Evolutionary conservation across 2,329 filamentous ascomycete genomes (phyloP).

Genomic region (Epichloe festucae): DNA sequence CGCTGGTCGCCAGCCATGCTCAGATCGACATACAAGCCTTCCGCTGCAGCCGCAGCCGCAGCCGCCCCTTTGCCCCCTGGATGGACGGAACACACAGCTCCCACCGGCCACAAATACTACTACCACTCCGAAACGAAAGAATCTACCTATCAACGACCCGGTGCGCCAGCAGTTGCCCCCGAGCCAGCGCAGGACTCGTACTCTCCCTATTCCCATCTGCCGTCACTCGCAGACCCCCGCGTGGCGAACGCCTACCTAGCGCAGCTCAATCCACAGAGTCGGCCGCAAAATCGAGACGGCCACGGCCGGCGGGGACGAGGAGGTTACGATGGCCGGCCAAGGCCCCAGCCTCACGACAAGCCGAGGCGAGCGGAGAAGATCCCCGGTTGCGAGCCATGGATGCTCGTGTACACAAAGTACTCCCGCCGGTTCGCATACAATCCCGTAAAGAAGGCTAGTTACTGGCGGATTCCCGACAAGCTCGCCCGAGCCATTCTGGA

Average conservation of each 20-base stretch:
- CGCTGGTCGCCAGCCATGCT: slow-evolving; percentile 40
- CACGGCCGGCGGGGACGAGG: slow-evolving; percentile 25
- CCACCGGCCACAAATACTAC: slow-evolving; percentile 77
- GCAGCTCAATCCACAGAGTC: slow-evolving; percentile 32
- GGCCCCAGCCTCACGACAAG: slow-evolving; percentile 60
- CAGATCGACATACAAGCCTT: slow-evolving; percentile 62
- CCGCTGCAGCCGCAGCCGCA: slow-evolving; percentile 22
- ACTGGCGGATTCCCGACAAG: slow-evolving; percentile 88
- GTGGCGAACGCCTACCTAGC: slow-evolving; percentile 50
- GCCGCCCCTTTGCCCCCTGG: slow-evolving; percentile 55
- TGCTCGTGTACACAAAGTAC: slow-evolving; percentile 85
- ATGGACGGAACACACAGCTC: slow-evolving; percentile 90
- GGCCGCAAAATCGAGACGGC: slow-evolving; percentile 20
- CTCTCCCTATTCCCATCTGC: slow-evolving; percentile 16
- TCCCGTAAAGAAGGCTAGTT: slow-evolving; percentile 70
- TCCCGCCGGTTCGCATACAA: slow-evolving; percentile 87
- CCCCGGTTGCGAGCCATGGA: slow-evolving; percentile 73
- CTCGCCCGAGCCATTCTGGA: slow-evolving; percentile 65
- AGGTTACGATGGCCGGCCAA: slow-evolving; percentile 43
- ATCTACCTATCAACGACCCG: slow-evolving; percentile 78
- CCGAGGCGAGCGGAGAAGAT: slow-evolving; percentile 71
- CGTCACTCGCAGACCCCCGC: slow-evolving; percentile 38
- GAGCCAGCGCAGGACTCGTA: slow-evolving; percentile 17
- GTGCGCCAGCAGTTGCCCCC: slow-evolving; percentile 13
- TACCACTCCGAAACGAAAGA: slow-evolving; percentile 72